A percentile compares a stretch with the other conserved stretches of the same genome.
These are phyloP conservation scores for Physcia stellaris DNA, from an alignment of 495 filamentous ascomycete species.

Conservation along the genomic window DNA sequence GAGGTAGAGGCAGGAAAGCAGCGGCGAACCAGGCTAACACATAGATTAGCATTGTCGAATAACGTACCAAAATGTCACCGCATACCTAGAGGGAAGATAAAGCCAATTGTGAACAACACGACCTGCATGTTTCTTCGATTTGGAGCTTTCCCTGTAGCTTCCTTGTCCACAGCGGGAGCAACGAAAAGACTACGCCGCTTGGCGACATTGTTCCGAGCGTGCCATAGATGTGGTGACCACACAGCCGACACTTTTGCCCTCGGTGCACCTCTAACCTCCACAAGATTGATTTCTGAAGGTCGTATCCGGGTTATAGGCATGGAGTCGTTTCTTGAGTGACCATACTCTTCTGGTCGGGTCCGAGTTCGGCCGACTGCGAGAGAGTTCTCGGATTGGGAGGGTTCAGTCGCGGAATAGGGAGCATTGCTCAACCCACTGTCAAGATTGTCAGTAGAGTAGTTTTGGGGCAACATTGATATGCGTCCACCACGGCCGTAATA, in stretches of 20 bases:
- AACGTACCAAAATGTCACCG: constrained; percentile 3
- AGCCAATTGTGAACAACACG: constrained; percentile 75
- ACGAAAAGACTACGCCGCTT: constrained; percentile 44
- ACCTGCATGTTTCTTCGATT: constrained; percentile 70
- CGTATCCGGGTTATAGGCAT: constrained; percentile 9
- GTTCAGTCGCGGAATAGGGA: constrained; percentile 3
- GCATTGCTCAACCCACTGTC: constrained; percentile 10
- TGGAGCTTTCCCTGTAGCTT: constrained; percentile 38
- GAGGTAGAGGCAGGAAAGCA: constrained; percentile 66
- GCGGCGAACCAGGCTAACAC: constrained; percentile 72
- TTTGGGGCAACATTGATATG: no score
- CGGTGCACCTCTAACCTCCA: constrained; percentile 6
- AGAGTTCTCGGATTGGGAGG: constrained; percentile 7
- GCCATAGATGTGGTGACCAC: constrained; percentile 67
- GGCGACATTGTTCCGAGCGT: constrained; percentile 40
- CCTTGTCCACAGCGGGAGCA: constrained; percentile 56
- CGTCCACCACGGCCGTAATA: constrained; percentile 33
- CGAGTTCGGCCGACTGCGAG: constrained; percentile 39
- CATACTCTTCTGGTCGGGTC: constrained; percentile 29
- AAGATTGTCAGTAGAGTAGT: no score
- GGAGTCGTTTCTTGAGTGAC: constrained; percentile 10
- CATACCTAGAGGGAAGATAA: constrained; percentile 70
- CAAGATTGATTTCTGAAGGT: constrained; percentile 7
- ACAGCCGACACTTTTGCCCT: constrained; percentile 5
- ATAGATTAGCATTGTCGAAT: neutral